Evolutionary conservation across 2,329 filamentous ascomycete genomes (phyloP).

Genomic region (Zelopaecilomyces penicillatus): DNA sequence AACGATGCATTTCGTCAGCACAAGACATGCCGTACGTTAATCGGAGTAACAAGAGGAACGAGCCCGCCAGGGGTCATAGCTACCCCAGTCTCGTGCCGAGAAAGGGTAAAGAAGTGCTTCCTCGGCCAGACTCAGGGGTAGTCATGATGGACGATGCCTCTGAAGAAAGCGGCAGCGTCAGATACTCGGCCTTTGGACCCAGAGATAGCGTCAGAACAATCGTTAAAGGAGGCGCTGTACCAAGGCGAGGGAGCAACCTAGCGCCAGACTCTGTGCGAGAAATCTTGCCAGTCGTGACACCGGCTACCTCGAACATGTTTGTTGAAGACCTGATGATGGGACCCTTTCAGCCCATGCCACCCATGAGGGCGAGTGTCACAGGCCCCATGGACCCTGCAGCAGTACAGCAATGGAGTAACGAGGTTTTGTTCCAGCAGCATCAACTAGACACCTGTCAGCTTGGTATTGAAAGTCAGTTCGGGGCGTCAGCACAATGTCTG

Average conservation of each 20-base stretch:
- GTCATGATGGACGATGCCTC: constrained; percentile 29
- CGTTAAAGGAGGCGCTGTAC: constrained; percentile 10
- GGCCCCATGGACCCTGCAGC: constrained; percentile 9
- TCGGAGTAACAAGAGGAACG: constrained; percentile 32
- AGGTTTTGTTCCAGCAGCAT: constrained; percentile 16
- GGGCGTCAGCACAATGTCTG: constrained; percentile 8
- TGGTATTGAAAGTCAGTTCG: constrained; percentile 16
- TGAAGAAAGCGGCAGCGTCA: constrained; percentile 27
- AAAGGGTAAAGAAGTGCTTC: constrained; percentile 17
- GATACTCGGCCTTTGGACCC: constrained; percentile 13
- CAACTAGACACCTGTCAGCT: constrained; percentile 12
- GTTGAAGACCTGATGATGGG: constrained; percentile 7
- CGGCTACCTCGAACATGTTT: constrained; percentile 12
- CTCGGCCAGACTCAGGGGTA: constrained; percentile 30
- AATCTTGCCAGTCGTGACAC: constrained; percentile 10
- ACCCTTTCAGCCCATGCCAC: constrained; percentile 15
- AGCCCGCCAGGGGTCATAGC: constrained; percentile 15
- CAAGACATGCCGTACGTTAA: constrained; percentile 32
- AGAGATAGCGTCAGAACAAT: constrained; percentile 25
- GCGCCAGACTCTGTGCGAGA: constrained; percentile 16
- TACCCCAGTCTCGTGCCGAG: constrained; percentile 14
- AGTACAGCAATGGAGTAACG: constrained; percentile 23
- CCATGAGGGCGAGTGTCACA: constrained; percentile 10
- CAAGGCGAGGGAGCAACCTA: constrained; percentile 16
- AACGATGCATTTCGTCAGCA: constrained; percentile 26